These are phyloP conservation scores for Coniochaeta sp. DNA, from an alignment of 2,329 filamentous ascomycete species.

Conservation along the genomic window DNA sequence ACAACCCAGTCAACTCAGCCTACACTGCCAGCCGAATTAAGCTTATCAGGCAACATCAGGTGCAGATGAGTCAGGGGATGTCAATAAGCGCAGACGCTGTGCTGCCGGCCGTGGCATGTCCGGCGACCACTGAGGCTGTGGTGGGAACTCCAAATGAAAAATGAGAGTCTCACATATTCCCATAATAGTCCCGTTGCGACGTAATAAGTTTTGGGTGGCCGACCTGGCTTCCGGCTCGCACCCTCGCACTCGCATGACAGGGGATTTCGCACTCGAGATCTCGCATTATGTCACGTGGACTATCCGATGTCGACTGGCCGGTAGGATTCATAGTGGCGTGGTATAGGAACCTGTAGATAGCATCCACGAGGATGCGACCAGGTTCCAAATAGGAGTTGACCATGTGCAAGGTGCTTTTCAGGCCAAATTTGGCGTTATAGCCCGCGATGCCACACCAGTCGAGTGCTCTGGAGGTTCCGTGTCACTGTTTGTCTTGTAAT, in stretches of 20 bases:
- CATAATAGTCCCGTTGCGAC: too few relatives aligned
- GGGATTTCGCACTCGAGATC: too few relatives aligned
- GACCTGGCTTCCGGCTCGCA: too few relatives aligned
- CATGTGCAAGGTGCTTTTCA: background rate
- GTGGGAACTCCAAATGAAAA: too few relatives aligned
- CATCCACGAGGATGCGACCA: background rate
- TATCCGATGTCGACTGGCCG: too few relatives aligned
- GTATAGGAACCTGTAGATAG: too few relatives aligned
- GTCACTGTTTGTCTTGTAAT: too few relatives aligned
- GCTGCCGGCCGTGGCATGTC: slow-evolving; percentile 31
- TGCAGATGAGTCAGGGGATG: slow-evolving; percentile 28
- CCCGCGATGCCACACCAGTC: background rate
- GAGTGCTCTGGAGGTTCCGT: background rate
- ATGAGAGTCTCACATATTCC: too few relatives aligned
- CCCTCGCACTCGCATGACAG: too few relatives aligned
- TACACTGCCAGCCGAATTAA: slow-evolving; percentile 28
- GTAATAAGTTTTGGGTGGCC: too few relatives aligned
- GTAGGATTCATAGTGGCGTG: background rate
- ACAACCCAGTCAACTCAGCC: slow-evolving; percentile 31
- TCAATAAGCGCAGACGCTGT: slow-evolving; percentile 23
- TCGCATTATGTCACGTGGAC: too few relatives aligned
- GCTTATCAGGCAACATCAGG: slow-evolving; percentile 35
- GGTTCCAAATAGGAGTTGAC: background rate
- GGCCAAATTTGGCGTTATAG: background rate
- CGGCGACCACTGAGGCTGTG: slow-evolving; percentile 10